Evolutionary conservation across 768 basidiomycete genomes (phyloP).

Genomic region (Coprinopsis cinerea): DNA sequence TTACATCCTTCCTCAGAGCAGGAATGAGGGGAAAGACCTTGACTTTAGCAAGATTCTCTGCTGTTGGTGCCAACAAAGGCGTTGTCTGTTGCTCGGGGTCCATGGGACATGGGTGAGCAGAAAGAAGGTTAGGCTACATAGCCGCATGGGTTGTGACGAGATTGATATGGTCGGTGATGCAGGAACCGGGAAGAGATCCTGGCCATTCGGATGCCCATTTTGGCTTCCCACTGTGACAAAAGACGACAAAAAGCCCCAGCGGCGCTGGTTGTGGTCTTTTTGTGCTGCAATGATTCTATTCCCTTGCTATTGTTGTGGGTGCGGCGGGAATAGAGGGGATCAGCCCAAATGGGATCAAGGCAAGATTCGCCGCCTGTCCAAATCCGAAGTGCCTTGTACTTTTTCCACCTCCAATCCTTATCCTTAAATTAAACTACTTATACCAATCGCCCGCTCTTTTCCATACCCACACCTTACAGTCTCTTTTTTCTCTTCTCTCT

Average conservation of each 20-base stretch:
- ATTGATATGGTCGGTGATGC: no score
- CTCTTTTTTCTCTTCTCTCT: slow-evolving; percentile 19
- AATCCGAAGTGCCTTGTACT: slow-evolving; percentile 35
- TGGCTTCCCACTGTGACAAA: no score
- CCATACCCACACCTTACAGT: slow-evolving; percentile 17
- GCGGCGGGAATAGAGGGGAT: slow-evolving; percentile 11
- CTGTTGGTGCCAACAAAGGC: slow-evolving; percentile 49
- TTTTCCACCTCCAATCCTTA: no score
- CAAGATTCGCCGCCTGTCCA: slow-evolving; percentile 16
- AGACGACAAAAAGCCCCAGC: no score
- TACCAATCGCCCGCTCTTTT: slow-evolving; percentile 21
- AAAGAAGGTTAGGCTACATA: background rate
- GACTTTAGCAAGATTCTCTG: slow-evolving; percentile 53
- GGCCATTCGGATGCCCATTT: no score
- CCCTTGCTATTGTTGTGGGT: slow-evolving; percentile 20
- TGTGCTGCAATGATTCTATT: background rate
- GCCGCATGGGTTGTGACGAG: background rate
- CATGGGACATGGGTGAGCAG: no score
- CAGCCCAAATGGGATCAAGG: slow-evolving; percentile 20
- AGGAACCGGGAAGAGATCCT: no score
- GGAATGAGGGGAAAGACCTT: slow-evolving; percentile 81
- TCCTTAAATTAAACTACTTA: no score
- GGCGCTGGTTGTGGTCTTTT: no score
- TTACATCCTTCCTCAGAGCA: slow-evolving; percentile 61
- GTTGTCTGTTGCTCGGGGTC: slow-evolving; percentile 37